Percentiles rank a stretch among this genome's conserved stretches.
Conservation (phyloP, 306 rosid genomes). For the Vigna radiata region DNA sequence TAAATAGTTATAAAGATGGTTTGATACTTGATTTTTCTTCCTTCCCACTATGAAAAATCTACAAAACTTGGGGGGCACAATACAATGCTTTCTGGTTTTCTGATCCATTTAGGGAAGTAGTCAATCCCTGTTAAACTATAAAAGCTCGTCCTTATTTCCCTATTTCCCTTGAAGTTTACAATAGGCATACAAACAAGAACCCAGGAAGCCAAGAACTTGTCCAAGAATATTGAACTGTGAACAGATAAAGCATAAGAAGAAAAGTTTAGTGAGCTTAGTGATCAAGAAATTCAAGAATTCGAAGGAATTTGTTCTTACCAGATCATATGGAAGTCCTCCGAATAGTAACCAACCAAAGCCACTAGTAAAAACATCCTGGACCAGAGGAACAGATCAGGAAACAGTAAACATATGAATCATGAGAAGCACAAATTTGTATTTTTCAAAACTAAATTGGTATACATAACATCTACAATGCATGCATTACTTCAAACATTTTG, state of each 20-base stretch:
- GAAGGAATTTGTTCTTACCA: constrained; percentile 32
- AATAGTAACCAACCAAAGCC: constrained; percentile 49
- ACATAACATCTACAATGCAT: too few relatives aligned
- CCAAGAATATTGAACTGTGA: constrained; percentile 67
- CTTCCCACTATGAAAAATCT: not conserved
- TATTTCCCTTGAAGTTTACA: constrained; percentile 67
- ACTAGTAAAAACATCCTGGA: constrained; percentile 45
- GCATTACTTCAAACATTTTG: too few relatives aligned
- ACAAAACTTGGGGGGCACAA: not conserved
- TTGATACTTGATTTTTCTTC: not conserved
- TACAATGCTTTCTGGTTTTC: not conserved
- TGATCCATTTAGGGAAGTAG: not conserved
- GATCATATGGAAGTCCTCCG: constrained; percentile 51
- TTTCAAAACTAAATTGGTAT: not conserved
- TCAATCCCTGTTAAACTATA: too few relatives aligned
- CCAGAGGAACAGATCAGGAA: not conserved
- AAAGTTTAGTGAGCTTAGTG: not conserved
- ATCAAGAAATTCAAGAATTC: not conserved
- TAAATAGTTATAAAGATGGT: not conserved
- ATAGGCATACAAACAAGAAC: constrained; percentile 76
- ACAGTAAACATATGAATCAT: not conserved
- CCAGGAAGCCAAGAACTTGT: constrained; percentile 73
- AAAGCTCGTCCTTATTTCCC: constrained; percentile 10
- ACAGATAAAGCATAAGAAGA: constrained; percentile 23
- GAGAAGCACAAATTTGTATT: not conserved